Evolutionary conservation across 257 asterid genomes (phyloP).

Genomic region (Capsicum pubescens): DNA sequence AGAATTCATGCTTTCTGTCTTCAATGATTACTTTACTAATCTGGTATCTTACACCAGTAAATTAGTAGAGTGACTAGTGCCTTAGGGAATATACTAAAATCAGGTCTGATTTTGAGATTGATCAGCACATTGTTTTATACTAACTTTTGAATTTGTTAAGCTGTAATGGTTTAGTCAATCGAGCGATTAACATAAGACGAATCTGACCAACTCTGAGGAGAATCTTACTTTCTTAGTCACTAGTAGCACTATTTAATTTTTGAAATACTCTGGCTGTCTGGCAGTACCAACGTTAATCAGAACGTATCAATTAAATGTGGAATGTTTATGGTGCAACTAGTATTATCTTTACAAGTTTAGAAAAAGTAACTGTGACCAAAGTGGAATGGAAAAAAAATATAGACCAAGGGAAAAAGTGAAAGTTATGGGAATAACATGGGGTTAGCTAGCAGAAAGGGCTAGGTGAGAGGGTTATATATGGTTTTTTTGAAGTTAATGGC

Average conservation of each 20-base stretch:
- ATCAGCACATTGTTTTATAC: neutral
- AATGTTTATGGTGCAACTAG: slow-evolving; percentile 18
- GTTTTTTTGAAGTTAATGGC: neutral
- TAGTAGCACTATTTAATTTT: neutral
- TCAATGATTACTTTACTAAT: slow-evolving; percentile 23
- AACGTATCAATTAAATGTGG: neutral
- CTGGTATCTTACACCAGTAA: neutral
- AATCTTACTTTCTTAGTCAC: slow-evolving; percentile 26
- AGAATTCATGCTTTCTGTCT: neutral
- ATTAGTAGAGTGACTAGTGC: neutral
- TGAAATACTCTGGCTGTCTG: slow-evolving; percentile 9
- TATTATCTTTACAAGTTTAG: slow-evolving; percentile 1
- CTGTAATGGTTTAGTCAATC: neutral
- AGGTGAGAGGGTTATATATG: neutral
- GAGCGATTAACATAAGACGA: neutral
- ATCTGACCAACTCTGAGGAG: slow-evolving; percentile 9
- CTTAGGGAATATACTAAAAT: neutral
- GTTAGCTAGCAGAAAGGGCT: neutral
- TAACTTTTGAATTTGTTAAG: neutral
- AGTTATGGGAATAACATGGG: slow-evolving; percentile 26
- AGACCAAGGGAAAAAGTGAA: slow-evolving; percentile 16
- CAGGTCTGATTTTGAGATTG: neutral
- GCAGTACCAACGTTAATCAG: slow-evolving; percentile 23
- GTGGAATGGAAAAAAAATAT: neutral
- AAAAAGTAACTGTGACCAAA: slow-evolving; percentile 11